Conservation (phyloP, 2,329 filamentous ascomycete species). For the Calonectria montana region DNA sequence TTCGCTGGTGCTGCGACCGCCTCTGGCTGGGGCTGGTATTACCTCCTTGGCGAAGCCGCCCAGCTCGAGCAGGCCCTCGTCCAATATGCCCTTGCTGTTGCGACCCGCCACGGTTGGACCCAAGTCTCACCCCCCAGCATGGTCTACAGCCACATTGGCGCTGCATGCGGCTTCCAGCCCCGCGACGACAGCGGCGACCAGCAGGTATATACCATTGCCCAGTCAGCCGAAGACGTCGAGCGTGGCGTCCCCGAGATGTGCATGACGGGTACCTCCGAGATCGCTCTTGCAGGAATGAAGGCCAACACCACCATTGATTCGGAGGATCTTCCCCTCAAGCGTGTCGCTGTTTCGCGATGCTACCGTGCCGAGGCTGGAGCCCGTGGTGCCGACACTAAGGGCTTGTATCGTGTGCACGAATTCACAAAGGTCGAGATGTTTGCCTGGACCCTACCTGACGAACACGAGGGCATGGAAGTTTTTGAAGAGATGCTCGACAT, state of each 20-base stretch:
- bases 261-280: conserved; percentile 92
- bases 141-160: conserved; percentile 91
- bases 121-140: conserved; percentile 87
- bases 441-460: conserved; percentile 80
- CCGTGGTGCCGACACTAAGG: conserved; percentile 90
- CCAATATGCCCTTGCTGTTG: conserved; percentile 83
- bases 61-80: conserved; percentile 95
- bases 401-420: conserved; percentile 95
- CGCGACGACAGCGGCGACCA: conserved; percentile 91
- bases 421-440: conserved; percentile 99
- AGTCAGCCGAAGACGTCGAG: conserved; percentile 70
- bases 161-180: conserved; percentile 94
- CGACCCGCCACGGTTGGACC: conserved; percentile 80
- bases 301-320: conserved; percentile 77
- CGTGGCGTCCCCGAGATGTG: conserved; percentile 75
- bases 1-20: conserved; percentile 84
- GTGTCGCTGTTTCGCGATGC: conserved; percentile 89
- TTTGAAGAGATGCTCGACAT: conserved; percentile 90
- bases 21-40: conserved; percentile 98
- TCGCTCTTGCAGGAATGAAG: conserved; percentile 91
- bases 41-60: conserved; percentile 89
- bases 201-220: conserved; percentile 86
- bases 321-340: conserved; percentile 77
- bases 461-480: conserved; percentile 61
- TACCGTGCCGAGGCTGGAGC: conserved; percentile 96